Evolutionary conservation across 345 rosid genomes (phyloP), one percentile per base, ranked within the genome.

Genomic region (Cardiospermum halicacabum): DNA sequence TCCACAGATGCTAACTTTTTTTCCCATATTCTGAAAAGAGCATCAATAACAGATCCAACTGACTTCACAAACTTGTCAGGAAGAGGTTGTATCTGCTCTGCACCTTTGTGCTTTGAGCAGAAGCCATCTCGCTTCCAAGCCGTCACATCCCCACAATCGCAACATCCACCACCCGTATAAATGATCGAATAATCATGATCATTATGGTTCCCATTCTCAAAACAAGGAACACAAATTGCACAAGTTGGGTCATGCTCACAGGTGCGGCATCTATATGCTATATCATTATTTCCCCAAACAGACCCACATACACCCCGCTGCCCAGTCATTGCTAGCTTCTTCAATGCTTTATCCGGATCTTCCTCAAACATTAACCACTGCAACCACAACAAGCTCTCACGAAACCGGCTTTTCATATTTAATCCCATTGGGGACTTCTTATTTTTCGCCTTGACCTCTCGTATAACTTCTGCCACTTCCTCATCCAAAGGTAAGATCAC

Each of bases 71-170:
- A 48, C 74, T 78, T 79, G 72, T 78, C 83, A 4, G 91, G 78
- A 72, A 93, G 94, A 18, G 92, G 94, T 60, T 81, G 85, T 77
- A 93, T 93, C 86, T 88, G 92, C 64, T 93, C 96, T 24, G 95
- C 69, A 71, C 98, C 98, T 84, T 81, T 85, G 78, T 93, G 98
- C 53, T 70, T 85, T 0, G 97, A 88, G 79, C 98, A 93, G 70
- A 93, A 93, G 32, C 98, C 98, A 58, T 85, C 96, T 13, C 77
- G 83, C 68, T 85, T 93, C 98, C 98, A 93, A 3, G 98, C 98
- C 2, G 98, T 93, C 25, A 77, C 84, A 74, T 93, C 98, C 64
- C 98, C 98, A 76, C 98, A 93, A 73, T 93, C 98, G 76, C 98
- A 93, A 57, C 98, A 93, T 71, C 98, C 98, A 58, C 95, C 88